phyloP scores from a whole-genome alignment of 371 early-diverging fungal species.

The Sanchytrium tribonematis region DNA sequence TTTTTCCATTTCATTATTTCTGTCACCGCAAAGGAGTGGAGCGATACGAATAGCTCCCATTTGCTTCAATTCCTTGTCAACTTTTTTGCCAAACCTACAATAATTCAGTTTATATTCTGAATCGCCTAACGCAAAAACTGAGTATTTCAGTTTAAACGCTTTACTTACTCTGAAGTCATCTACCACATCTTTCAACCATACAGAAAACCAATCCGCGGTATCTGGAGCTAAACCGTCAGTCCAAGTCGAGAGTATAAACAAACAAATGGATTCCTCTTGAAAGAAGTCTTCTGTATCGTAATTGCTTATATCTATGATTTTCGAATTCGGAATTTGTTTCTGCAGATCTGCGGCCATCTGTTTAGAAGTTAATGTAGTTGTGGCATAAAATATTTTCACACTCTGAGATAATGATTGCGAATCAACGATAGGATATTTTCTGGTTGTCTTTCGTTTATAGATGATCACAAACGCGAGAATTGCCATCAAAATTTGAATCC shows the following conservation, averaged over 20 bases:
- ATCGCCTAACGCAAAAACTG: slow-evolving; percentile 44
- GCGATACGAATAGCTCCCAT: slow-evolving; percentile 38
- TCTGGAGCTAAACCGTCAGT: slow-evolving; percentile 35
- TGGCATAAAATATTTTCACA: too few species aligned
- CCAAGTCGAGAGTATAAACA: slow-evolving; percentile 37
- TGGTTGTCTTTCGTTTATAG: too few species aligned
- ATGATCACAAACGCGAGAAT: too few species aligned
- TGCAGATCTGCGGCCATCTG: too few species aligned
- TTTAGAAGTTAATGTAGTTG: too few species aligned
- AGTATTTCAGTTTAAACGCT: slow-evolving; percentile 25
- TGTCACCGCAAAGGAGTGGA: slow-evolving; percentile 34
- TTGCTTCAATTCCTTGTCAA: slow-evolving; percentile 32
- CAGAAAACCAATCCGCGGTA: slow-evolving; percentile 30
- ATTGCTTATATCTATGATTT: slow-evolving; percentile 27
- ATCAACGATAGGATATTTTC: too few species aligned
- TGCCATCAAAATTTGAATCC: too few species aligned
- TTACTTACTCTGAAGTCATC: slow-evolving; percentile 37
- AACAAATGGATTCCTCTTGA: slow-evolving; percentile 23
- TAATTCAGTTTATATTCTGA: slow-evolving; percentile 36
- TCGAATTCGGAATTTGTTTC: too few species aligned
- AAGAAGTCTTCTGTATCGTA: slow-evolving; percentile 39
- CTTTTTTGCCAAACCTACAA: slow-evolving; percentile 24
- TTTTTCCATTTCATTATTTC: slow-evolving; percentile 20
- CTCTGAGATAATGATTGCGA: too few species aligned
- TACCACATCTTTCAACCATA: slow-evolving; percentile 33